A percentile compares a stretch with the other conserved stretches of the same genome.
phyloP scores from a whole-genome alignment of 116 monocot genomes.

The Zostera marina region DNA sequence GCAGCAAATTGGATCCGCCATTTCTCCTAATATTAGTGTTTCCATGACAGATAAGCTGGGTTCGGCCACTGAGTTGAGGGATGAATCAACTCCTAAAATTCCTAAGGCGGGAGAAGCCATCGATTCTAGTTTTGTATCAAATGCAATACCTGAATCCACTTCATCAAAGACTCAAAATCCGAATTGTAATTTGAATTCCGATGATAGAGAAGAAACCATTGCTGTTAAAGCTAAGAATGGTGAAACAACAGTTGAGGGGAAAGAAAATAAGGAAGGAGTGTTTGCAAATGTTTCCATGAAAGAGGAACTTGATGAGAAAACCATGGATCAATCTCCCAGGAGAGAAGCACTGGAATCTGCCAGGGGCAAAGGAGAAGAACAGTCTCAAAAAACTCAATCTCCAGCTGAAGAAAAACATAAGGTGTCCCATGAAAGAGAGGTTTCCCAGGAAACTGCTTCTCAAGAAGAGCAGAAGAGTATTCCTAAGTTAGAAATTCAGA shows the following conservation, averaged over 20 bases:
- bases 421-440: conserved; percentile 7
- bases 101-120: not conserved
- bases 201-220: conserved; percentile 10
- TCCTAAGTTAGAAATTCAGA: conserved; percentile 8
- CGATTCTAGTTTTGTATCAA: conserved; percentile 1
- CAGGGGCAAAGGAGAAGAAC: not conserved
- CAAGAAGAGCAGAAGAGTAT: conserved; percentile 8
- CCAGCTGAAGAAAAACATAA: not conserved
- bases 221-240: not conserved
- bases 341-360: conserved; percentile 1
- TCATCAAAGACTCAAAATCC: conserved; percentile 10
- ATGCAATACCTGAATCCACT: not conserved
- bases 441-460: conserved; percentile 1
- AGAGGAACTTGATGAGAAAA: conserved; percentile 8
- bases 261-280: conserved; percentile 12
- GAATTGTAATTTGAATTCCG: conserved; percentile 7
- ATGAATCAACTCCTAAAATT: not conserved
- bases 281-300: conserved; percentile 3
- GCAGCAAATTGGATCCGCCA: not conserved
- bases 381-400: not conserved
- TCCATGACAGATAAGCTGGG: conserved; percentile 5
- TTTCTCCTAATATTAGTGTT: conserved; percentile 7
- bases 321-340: conserved; percentile 2
- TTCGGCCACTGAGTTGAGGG: not conserved
- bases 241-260: conserved; percentile 2